Percentiles rank a stretch among this genome's conserved stretches.
These are phyloP conservation scores for Ceratocystis variospora DNA, from an alignment of 2,329 filamentous ascomycete species.

Conservation along the genomic window DNA sequence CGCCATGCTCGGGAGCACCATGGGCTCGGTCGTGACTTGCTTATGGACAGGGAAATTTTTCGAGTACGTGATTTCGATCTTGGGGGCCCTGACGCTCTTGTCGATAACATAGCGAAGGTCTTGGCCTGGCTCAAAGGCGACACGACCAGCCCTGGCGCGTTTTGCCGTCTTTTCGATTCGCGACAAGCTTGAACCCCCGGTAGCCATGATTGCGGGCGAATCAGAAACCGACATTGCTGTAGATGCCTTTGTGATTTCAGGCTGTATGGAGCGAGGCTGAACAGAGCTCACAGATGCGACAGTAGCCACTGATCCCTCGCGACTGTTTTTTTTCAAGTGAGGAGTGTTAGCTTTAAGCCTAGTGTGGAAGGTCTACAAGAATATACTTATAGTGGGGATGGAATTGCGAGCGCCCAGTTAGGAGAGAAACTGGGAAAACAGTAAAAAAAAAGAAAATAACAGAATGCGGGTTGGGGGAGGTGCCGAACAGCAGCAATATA, in stretches of 20 bases:
- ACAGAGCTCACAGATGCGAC: neutral
- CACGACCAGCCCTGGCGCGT: conserved; percentile 7
- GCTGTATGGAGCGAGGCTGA: neutral
- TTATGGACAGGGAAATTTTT: conserved; percentile 31
- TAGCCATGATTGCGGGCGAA: neutral
- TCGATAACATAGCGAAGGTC: conserved; percentile 29
- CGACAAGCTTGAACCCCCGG: conserved; percentile 22
- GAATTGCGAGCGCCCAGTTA: neutral
- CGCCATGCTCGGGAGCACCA: conserved; percentile 75
- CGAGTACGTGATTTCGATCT: conserved; percentile 47
- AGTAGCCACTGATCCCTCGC: conserved; percentile 8
- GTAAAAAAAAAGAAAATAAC: neutral
- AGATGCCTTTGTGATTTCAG: neutral
- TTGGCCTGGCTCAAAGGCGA: conserved; percentile 17
- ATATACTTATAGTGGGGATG: too few species aligned
- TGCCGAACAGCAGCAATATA: too few species aligned
- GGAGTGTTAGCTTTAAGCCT: neutral
- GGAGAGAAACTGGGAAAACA: neutral
- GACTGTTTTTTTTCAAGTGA: neutral
- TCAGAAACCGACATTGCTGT: neutral
- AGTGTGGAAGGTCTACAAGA: too few species aligned
- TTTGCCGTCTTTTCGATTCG: conserved; percentile 12
- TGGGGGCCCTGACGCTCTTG: conserved; percentile 43
- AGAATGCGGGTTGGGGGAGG: neutral
- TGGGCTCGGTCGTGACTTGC: conserved; percentile 46